Percentiles rank a stretch among this genome's conserved stretches.
These are phyloP conservation scores for Chaetomium tenue DNA, from an alignment of 495 filamentous ascomycete genomes.

Conservation along the genomic window DNA sequence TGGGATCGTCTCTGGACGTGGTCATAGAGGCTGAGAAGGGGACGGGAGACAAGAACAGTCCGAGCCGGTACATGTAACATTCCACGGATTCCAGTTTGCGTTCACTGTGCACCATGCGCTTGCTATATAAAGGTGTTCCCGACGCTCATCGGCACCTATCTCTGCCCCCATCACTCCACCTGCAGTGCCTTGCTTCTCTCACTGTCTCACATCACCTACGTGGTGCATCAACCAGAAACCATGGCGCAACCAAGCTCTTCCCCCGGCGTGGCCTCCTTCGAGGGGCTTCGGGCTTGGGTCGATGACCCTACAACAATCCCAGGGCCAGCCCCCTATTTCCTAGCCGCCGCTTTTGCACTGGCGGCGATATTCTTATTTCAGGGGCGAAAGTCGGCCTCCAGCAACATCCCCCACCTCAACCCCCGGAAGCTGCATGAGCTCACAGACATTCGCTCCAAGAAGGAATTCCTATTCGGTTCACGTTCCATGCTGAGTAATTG, in stretches of 20 bases:
- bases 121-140: too few relatives aligned
- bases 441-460: constrained; percentile 23
- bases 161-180: too few relatives aligned
- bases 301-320: neutral
- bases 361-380: neutral
- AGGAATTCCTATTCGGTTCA: constrained; percentile 15
- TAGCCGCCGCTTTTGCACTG: neutral
- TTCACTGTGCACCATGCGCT: too few relatives aligned
- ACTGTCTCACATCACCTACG: too few relatives aligned
- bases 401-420: constrained; percentile 22
- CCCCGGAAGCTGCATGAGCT: constrained; percentile 20
- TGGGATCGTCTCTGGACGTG: too few relatives aligned
- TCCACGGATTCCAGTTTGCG: too few relatives aligned
- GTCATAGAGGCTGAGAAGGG: too few relatives aligned
- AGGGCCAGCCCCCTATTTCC: neutral
- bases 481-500: constrained; percentile 19
- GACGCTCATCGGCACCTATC: too few relatives aligned
- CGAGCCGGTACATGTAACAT: too few relatives aligned
- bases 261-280: neutral
- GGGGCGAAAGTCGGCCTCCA: neutral
- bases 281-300: neutral
- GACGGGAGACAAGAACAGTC: too few relatives aligned
- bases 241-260: neutral
- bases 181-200: too few relatives aligned
- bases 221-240: neutral